These are phyloP conservation scores for Chlorokybus atmophyticus DNA, from an alignment of 139 green algal species.

Conservation along the genomic window DNA sequence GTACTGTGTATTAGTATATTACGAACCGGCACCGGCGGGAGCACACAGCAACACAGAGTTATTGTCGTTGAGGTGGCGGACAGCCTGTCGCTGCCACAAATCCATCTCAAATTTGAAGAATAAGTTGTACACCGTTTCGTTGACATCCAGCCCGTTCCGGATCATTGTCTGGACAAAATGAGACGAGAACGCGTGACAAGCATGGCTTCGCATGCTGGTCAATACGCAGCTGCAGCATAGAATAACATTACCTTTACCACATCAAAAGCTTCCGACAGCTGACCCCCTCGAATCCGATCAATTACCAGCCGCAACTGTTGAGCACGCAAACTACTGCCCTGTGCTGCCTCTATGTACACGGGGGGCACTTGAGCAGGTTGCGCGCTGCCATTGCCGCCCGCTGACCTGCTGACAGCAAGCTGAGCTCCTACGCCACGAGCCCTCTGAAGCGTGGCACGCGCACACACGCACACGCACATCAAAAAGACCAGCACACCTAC, in stretches of 20 bases:
- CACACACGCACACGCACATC: too few species aligned
- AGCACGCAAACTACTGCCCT: too few species aligned
- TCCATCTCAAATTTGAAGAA: constrained; percentile 45
- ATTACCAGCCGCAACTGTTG: too few species aligned
- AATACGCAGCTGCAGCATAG: neutral
- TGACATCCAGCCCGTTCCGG: neutral
- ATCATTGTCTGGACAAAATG: neutral
- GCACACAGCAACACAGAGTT: constrained; percentile 30
- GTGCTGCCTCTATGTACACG: too few species aligned
- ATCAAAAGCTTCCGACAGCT: too few species aligned
- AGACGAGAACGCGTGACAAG: neutral
- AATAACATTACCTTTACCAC: neutral
- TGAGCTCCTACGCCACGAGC: too few species aligned
- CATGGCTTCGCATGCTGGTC: neutral
- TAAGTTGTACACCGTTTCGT: neutral
- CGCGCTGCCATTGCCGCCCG: too few species aligned
- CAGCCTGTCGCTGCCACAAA: constrained; percentile 51
- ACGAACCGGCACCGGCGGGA: constrained; percentile 58
- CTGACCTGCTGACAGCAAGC: too few species aligned
- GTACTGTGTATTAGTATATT: constrained; percentile 49
- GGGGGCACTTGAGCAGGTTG: too few species aligned
- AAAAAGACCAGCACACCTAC: too few species aligned
- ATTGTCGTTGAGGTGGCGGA: constrained; percentile 38
- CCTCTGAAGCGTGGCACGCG: too few species aligned
- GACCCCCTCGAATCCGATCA: too few species aligned